Evolutionary conservation across 371 early-diverging fungal species (phyloP), one percentile per base, ranked within the genome.

Genomic region (Rhizopus sp.): DNA sequence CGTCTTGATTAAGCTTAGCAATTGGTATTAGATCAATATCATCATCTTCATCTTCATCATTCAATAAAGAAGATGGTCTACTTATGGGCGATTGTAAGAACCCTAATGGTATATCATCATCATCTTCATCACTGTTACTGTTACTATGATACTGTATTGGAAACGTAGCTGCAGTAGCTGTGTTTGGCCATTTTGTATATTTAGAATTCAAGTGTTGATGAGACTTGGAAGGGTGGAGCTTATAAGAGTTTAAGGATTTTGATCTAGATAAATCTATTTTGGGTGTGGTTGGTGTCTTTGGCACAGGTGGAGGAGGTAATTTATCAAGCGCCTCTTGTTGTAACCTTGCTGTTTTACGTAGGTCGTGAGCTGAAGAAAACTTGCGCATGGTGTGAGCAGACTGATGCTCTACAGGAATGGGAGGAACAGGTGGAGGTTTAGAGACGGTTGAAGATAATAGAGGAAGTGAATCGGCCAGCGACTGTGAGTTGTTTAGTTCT

Each of bases 1-100:
- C 38, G 7, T 46, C 15, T 12, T 23, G 33, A 34, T 34, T 48
- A 9, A 62, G 40, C 0, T 16, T 54, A 1, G 70, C 70, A 37
- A 69, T 69, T 3, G 70, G 70, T 3, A 69, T 39, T 31, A 62
- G 30, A 48, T 69, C 70, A 12, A 62, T 59, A 34, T 69, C 70
- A n/a, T 69, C 70, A 6, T 69, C 70, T 31, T 62, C 66, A 37
- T 69, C 66, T 5, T 57, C 34, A 33, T 69, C 70, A 31, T 54
- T 63, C 13, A 69, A 39, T 8, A 69, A 37, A n/a, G 66, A 66
- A 5, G 63, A 63, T 7, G 60, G 68, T 37, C 30, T 60, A 16
- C 57, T 60, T 7, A 60, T 56, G 23, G 65, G 62, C 31, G 66
- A 57, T 47, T 62, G 55, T 30, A 59, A 53, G 39, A 59, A 52